Percentiles rank a stretch among this genome's conserved stretches.
These are phyloP conservation scores for Hapsidospora chrysogenum DNA, from an alignment of 495 filamentous ascomycete genomes.

Conservation along the genomic window DNA sequence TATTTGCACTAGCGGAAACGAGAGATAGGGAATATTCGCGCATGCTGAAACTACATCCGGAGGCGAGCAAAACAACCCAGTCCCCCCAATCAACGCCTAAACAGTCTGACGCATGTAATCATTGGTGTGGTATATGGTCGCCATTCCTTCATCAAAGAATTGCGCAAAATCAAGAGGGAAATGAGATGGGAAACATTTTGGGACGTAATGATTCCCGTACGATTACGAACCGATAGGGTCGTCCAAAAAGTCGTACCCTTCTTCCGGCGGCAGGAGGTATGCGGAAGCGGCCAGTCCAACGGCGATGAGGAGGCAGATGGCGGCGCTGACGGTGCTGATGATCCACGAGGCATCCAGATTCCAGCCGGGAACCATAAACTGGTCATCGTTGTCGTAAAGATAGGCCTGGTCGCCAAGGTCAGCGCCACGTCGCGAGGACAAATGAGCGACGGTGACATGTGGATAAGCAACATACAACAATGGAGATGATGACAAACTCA, in stretches of 20 bases:
- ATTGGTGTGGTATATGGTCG: too few relatives aligned
- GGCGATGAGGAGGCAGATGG: conserved; percentile 42
- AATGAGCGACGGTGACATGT: neutral
- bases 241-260: conserved; percentile 56
- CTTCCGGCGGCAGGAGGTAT: conserved; percentile 56
- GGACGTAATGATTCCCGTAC: too few relatives aligned
- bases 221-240: conserved; percentile 14
- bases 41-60: too few relatives aligned
- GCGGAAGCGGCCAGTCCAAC: conserved; percentile 44
- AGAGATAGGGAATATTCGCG: too few relatives aligned
- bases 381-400: conserved; percentile 68
- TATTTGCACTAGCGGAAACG: too few relatives aligned
- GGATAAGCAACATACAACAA: conserved; percentile 47
- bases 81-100: too few relatives aligned
- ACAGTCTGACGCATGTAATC: too few relatives aligned
- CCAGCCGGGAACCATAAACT: conserved; percentile 73
- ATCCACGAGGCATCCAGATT: conserved; percentile 61
- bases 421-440: neutral
- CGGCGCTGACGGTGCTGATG: conserved; percentile 60
- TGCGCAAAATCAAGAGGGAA: too few relatives aligned
- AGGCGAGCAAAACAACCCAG: too few relatives aligned
- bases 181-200: too few relatives aligned
- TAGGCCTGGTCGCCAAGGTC: conserved; percentile 38
- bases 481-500: conserved; percentile 53
- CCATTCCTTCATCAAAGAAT: too few relatives aligned